These are phyloP conservation scores for Prunus mongolica DNA, from an alignment of 306 rosid species.

Conservation along the genomic window DNA sequence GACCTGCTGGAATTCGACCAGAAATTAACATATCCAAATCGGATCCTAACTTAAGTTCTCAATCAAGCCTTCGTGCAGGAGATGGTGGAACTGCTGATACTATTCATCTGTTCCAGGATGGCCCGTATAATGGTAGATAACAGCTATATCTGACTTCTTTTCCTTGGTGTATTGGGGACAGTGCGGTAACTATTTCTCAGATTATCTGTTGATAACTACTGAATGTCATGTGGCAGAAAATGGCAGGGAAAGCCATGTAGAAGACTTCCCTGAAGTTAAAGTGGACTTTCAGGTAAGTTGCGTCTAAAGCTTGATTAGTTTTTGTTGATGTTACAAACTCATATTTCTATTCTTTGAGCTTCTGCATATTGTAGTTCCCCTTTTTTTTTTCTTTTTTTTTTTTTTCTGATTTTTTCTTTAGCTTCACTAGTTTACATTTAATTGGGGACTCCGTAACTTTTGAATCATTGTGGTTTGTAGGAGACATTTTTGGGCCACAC, in stretches of 20 bases:
- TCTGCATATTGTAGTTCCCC: not conserved
- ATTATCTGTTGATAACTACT: conserved; percentile 5
- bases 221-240: conserved; percentile 52
- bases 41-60: conserved; percentile 31
- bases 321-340: not conserved
- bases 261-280: conserved; percentile 82
- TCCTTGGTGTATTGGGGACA: not conserved
- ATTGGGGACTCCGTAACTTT: conserved; percentile 32
- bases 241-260: conserved; percentile 44
- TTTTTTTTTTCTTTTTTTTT: not conserved
- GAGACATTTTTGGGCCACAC: conserved; percentile 98
- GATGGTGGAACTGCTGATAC: conserved; percentile 40
- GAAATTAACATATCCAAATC: conserved; percentile 36
- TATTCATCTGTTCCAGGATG: conserved; percentile 43
- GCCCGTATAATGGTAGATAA: conserved; percentile 32
- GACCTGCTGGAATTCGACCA: conserved; percentile 30
- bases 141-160: conserved; percentile 6
- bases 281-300: conserved; percentile 81
- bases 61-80: conserved; percentile 26
- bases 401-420: not conserved
- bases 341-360: not conserved
- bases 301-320: not conserved
- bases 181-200: not conserved
- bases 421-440: conserved; percentile 15
- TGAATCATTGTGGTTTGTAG: conserved; percentile 43